Percentiles rank a stretch among this genome's conserved stretches.
phyloP scores from a whole-genome alignment of 1,284 basidiomycete species.

The Grifola frondosa region DNA sequence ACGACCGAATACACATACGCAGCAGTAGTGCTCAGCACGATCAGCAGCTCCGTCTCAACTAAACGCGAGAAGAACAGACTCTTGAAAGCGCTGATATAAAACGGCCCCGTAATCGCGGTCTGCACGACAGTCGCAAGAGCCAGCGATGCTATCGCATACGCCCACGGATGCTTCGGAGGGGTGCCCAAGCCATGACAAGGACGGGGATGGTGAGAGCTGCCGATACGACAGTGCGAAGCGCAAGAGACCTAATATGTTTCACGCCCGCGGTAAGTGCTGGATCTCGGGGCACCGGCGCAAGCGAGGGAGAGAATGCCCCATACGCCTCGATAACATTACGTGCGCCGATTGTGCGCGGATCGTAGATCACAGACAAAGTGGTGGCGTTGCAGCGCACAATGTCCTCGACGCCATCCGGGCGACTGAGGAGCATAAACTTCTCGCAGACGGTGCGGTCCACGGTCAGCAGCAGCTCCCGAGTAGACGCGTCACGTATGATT shows the following conservation, averaged over 20 bases:
- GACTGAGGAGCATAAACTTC: conserved; percentile 13
- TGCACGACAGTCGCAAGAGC: conserved; percentile 44
- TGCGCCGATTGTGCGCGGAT: conserved; percentile 26
- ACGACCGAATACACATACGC: conserved; percentile 46
- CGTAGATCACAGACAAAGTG: conserved; percentile 20
- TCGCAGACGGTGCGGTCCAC: conserved; percentile 15
- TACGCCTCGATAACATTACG: conserved; percentile 26
- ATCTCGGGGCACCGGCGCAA: conserved; percentile 28
- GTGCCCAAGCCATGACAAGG: conserved; percentile 46
- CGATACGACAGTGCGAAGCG: conserved; percentile 33
- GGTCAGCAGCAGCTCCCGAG: conserved; percentile 20
- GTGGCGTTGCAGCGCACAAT: conserved; percentile 19
- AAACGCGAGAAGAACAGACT: conserved; percentile 39
- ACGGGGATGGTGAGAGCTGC: conserved; percentile 42
- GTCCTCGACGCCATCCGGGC: conserved; percentile 24
- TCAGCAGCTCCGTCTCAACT: conserved; percentile 43
- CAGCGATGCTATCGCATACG: conserved; percentile 39
- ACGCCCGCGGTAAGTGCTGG: conserved; percentile 27
- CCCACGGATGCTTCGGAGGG: conserved; percentile 34
- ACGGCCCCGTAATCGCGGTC: conserved; percentile 36
- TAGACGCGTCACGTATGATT: conserved; percentile 20
- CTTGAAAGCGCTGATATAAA: conserved; percentile 38
- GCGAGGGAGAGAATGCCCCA: conserved; percentile 21
- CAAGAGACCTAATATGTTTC: conserved; percentile 32
- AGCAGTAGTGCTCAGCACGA: conserved; percentile 41